A percentile compares a stretch with the other conserved stretches of the same genome.
These are phyloP conservation scores for Malassezia japonica DNA, from an alignment of 1,284 basidiomycete genomes.

Conservation along the genomic window DNA sequence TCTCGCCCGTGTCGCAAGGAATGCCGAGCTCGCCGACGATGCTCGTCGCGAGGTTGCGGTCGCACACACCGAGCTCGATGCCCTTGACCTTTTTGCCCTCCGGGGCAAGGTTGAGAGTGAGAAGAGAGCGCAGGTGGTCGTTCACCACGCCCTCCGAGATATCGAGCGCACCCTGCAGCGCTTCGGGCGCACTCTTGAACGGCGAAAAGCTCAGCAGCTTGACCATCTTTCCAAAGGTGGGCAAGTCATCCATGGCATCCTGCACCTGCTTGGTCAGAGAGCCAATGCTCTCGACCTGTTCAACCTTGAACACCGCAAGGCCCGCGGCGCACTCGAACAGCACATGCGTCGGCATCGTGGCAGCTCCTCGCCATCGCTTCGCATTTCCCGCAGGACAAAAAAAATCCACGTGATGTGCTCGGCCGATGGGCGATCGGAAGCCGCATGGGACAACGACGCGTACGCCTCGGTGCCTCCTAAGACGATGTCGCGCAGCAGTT, in stretches of 20 bases:
- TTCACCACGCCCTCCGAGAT: constrained; percentile 88
- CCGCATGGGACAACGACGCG: constrained; percentile 9
- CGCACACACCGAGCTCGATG: constrained; percentile 73
- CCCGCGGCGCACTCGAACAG: constrained; percentile 92
- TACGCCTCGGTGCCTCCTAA: neutral
- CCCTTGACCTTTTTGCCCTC: constrained; percentile 64
- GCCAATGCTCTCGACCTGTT: constrained; percentile 80
- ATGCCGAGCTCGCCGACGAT: constrained; percentile 72
- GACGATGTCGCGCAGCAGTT: constrained; percentile 44
- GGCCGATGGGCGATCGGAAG: constrained; percentile 8
- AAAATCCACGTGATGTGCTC: constrained; percentile 11
- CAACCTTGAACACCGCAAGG: constrained; percentile 85
- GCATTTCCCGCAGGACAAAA: neutral
- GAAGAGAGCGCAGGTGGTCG: constrained; percentile 72
- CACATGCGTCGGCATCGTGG: constrained; percentile 56
- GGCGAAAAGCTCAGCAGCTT: constrained; percentile 82
- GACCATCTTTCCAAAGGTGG: constrained; percentile 91
- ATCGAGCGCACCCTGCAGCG: constrained; percentile 92
- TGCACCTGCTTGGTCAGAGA: constrained; percentile 72
- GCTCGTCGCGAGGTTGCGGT: constrained; percentile 65
- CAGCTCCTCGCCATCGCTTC: neutral
- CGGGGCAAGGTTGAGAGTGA: constrained; percentile 79
- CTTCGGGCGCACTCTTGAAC: constrained; percentile 89
- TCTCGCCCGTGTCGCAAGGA: constrained; percentile 77
- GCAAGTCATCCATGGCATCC: constrained; percentile 60